phyloP scores from a whole-genome alignment of 208 protist species.

The Angomonas ambiguus region DNA sequence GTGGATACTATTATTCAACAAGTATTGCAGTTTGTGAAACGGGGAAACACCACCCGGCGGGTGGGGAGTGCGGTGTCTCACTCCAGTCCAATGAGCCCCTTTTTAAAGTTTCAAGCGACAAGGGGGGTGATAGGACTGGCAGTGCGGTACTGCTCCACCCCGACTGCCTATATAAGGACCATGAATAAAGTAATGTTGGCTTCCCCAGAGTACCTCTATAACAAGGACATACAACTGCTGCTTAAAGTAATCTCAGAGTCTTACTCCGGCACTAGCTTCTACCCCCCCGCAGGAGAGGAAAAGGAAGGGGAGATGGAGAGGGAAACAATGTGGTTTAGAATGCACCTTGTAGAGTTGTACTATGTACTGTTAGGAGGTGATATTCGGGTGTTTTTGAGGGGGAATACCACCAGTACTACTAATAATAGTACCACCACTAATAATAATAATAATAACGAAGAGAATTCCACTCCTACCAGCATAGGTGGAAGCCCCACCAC shows the following conservation, averaged over 20 bases:
- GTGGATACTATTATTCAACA: slow-evolving; percentile 1
- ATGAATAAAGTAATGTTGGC: slow-evolving; percentile 3
- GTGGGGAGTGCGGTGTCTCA: not conserved
- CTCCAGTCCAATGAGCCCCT: not conserved
- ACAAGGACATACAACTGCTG: slow-evolving; percentile 3
- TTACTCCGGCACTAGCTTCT: not conserved
- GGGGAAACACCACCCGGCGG: not conserved
- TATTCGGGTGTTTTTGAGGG: not conserved
- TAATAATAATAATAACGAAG: not conserved
- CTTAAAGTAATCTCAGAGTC: slow-evolving; percentile 2
- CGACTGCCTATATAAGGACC: not conserved
- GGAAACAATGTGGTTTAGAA: not conserved
- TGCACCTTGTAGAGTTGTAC: slow-evolving; percentile 1
- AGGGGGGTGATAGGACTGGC: not conserved
- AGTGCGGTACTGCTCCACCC: not conserved
- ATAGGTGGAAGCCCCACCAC: not conserved
- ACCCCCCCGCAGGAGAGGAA: not conserved
- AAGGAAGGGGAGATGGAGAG: not conserved
- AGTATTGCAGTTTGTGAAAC: not conserved
- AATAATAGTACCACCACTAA: not conserved
- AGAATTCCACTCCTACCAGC: not conserved
- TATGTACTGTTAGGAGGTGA: slow-evolving; percentile 5
- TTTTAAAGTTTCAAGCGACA: not conserved
- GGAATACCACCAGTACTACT: not conserved
- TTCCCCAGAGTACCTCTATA: not conserved